Conservation (phyloP, 495 filamentous ascomycete genomes). For the Xylaria venustula region DNA sequence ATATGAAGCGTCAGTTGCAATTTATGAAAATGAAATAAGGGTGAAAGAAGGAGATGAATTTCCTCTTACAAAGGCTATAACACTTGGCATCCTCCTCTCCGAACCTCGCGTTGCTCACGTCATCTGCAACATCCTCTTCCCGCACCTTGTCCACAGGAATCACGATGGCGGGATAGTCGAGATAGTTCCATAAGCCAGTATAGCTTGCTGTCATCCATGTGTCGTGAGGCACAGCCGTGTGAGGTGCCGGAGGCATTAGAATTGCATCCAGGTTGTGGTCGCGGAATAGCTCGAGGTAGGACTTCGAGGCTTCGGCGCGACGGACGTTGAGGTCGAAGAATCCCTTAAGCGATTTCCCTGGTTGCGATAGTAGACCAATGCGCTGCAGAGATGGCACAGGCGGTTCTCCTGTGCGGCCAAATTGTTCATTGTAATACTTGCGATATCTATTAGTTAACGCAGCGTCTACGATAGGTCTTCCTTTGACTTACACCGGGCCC, state of each 20-base stretch:
- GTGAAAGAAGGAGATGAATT: not conserved
- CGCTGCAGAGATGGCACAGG: constrained; percentile 18
- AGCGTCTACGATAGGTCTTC: not conserved
- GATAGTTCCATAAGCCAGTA: constrained; percentile 62
- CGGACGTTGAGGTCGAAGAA: constrained; percentile 36
- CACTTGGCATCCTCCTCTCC: not conserved
- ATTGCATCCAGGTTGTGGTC: constrained; percentile 55
- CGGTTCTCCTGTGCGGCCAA: not conserved
- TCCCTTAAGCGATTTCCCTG: not conserved
- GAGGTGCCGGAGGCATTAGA: constrained; percentile 49
- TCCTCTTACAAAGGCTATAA: not conserved
- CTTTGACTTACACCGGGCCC: not conserved
- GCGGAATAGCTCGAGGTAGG: constrained; percentile 40
- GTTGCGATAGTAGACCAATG: constrained; percentile 13
- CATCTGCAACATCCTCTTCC: not conserved
- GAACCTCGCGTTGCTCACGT: not conserved
- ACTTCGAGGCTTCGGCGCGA: constrained; percentile 33
- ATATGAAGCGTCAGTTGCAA: not conserved
- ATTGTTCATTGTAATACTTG: not conserved
- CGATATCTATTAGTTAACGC: not conserved
- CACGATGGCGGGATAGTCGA: constrained; percentile 56
- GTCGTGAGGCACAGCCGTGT: constrained; percentile 46
- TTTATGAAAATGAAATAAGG: not conserved
- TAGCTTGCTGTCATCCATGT: constrained; percentile 47
- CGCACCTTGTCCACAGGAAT: constrained; percentile 54